Percentiles rank a stretch among this genome's conserved stretches.
Evolutionary conservation across 805 yeast genomes (phyloP).

Genomic region (Candida piceae): DNA sequence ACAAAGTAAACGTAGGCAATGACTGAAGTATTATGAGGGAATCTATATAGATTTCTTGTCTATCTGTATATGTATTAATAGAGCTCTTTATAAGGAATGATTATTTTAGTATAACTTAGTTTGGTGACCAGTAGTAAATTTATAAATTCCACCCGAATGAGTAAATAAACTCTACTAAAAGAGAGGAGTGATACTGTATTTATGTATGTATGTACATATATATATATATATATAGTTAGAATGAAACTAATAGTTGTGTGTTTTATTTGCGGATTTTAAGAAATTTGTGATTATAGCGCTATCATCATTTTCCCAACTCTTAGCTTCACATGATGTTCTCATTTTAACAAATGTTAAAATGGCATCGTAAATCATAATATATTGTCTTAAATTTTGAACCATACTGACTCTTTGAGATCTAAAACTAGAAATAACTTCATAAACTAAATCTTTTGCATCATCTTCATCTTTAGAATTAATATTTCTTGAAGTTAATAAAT

Average conservation of each 20-base stretch:
- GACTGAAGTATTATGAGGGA: too few species aligned
- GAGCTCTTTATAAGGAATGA: too few species aligned
- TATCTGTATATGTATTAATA: too few species aligned
- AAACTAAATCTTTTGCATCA: constrained; percentile 36
- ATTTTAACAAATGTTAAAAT: constrained; percentile 25
- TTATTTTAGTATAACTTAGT: too few species aligned
- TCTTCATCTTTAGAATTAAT: constrained; percentile 9
- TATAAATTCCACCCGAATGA: too few species aligned
- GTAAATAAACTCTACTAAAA: too few species aligned
- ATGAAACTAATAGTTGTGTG: too few species aligned
- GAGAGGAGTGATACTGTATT: too few species aligned
- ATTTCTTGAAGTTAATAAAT: constrained; percentile 25
- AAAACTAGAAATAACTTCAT: constrained; percentile 40
- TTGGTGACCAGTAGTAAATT: too few species aligned
- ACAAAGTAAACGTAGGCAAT: too few species aligned
- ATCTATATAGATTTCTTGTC: too few species aligned
- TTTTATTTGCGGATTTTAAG: too few species aligned
- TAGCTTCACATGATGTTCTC: constrained; percentile 7
- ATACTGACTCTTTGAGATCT: constrained; percentile 50
- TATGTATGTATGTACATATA: not conserved
- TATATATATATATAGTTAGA: not conserved
- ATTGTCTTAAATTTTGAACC: constrained; percentile 56
- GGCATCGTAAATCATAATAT: constrained; percentile 44
- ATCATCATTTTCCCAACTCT: constrained; percentile 10
- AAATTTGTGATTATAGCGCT: constrained; percentile 12